Conservation (phyloP, 1,284 basidiomycete genomes). For the Apiotrichum akiyoshidainum region DNA sequence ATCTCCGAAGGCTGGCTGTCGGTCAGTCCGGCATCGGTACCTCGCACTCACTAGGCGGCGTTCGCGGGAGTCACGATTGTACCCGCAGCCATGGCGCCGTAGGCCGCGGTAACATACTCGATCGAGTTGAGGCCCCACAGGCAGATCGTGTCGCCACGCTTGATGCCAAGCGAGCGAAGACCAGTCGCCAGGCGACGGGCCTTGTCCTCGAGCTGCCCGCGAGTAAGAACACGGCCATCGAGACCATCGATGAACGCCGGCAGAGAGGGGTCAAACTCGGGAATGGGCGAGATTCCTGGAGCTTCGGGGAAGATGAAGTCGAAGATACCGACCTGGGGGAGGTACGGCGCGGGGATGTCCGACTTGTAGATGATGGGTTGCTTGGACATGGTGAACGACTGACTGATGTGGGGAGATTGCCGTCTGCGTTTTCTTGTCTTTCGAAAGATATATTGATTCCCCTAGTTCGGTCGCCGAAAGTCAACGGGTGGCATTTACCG, state of each 20-base stretch:
- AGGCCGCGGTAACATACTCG: conserved; percentile 61
- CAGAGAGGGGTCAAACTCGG: conserved; percentile 28
- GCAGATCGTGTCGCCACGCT: conserved; percentile 34
- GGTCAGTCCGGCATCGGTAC: conserved; percentile 23
- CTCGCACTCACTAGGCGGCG: conserved; percentile 35
- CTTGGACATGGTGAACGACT: not conserved
- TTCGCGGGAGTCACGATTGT: conserved; percentile 40
- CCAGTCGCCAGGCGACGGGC: conserved; percentile 60
- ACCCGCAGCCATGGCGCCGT: conserved; percentile 54
- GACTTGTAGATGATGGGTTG: conserved; percentile 30
- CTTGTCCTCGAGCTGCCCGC: conserved; percentile 57
- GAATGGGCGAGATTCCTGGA: conserved; percentile 18
- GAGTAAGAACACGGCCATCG: conserved; percentile 59
- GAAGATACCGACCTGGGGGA: conserved; percentile 27
- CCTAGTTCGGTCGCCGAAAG: no score
- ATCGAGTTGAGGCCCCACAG: conserved; percentile 57
- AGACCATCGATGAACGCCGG: conserved; percentile 66
- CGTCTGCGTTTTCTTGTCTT: no score
- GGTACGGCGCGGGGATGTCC: conserved; percentile 16
- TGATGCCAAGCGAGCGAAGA: conserved; percentile 43
- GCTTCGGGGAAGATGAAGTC: conserved; percentile 4
- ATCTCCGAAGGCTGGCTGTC: conserved; percentile 32
- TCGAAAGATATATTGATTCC: no score
- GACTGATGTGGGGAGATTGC: not conserved
- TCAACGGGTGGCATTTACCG: no score